A percentile compares a stretch with the other conserved stretches of the same genome.
These are phyloP conservation scores for Wickerhamiella allomyrinae DNA, from an alignment of 805 yeast genomes.

Conservation along the genomic window DNA sequence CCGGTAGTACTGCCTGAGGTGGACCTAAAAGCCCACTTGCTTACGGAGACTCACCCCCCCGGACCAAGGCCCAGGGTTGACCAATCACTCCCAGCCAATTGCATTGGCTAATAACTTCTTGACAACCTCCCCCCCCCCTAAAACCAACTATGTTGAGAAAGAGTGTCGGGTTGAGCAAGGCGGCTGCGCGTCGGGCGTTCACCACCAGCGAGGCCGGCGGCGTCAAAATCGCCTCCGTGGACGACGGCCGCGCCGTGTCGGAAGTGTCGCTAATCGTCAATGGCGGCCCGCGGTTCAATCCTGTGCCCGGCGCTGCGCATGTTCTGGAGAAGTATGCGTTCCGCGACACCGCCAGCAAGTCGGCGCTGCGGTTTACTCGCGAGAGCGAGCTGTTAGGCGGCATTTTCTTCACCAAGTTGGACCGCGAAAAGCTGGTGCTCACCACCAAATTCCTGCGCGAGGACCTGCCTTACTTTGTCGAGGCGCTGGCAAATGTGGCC, in stretches of 20 bases:
- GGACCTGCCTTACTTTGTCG: slow-evolving; percentile 83
- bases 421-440: slow-evolving; percentile 74
- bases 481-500: slow-evolving; percentile 59
- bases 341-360: slow-evolving; percentile 59
- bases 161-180: slow-evolving; percentile 5
- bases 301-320: slow-evolving; percentile 71
- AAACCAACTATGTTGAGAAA: slow-evolving; percentile 3
- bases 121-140: neutral
- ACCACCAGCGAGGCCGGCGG: slow-evolving; percentile 21
- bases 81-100: neutral
- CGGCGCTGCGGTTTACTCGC: slow-evolving; percentile 85
- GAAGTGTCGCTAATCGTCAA: slow-evolving; percentile 58
- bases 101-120: slow-evolving; percentile 1
- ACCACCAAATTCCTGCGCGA: slow-evolving; percentile 72
- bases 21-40: too few relatives aligned
- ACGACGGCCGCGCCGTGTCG: slow-evolving; percentile 54
- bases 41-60: too few relatives aligned
- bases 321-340: slow-evolving; percentile 71
- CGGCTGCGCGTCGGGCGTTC: slow-evolving; percentile 15
- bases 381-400: slow-evolving; percentile 94
- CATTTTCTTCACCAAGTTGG: slow-evolving; percentile 46
- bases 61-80: too few relatives aligned
- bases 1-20: too few relatives aligned
- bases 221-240: slow-evolving; percentile 22
- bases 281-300: slow-evolving; percentile 67